A percentile compares a stretch with the other conserved stretches of the same genome.
These are phyloP conservation scores for Eucalyptus marginata DNA, from an alignment of 345 rosid species.

Conservation along the genomic window DNA sequence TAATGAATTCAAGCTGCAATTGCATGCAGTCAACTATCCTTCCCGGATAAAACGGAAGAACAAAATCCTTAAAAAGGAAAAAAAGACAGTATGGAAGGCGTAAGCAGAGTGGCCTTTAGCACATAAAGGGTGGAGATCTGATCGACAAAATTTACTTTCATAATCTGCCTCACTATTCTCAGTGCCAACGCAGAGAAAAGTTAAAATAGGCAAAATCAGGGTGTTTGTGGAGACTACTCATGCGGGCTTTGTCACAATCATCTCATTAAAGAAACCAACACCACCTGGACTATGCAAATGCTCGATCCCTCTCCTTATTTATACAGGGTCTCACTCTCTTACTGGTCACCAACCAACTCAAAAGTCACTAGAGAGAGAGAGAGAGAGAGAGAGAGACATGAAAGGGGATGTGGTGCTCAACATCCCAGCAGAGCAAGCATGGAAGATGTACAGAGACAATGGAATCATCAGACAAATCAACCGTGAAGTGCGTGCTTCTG, in stretches of 20 bases:
- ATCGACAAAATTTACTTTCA: not conserved
- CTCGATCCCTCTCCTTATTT: not conserved
- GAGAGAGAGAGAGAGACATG: not conserved
- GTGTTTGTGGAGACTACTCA: not conserved
- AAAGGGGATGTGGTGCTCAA: constrained; percentile 26
- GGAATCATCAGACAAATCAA: constrained; percentile 24
- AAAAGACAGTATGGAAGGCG: not conserved
- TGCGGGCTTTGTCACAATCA: not conserved
- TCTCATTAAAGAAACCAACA: not conserved
- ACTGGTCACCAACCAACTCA: not conserved
- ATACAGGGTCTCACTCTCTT: not conserved
- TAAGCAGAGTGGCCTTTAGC: not conserved
- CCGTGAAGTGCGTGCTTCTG: constrained; percentile 20
- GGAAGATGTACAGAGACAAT: constrained; percentile 33
- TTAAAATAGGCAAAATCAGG: not conserved
- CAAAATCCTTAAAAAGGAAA: not conserved
- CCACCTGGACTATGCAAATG: not conserved
- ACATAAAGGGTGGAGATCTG: not conserved
- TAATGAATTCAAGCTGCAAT: not conserved
- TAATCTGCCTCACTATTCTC: not conserved
- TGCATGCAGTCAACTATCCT: not conserved
- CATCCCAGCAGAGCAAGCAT: constrained; percentile 22
- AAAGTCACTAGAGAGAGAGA: not conserved
- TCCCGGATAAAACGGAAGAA: not conserved
- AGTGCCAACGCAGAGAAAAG: not conserved